Percentiles rank a stretch among this genome's conserved stretches.
phyloP scores from a whole-genome alignment of 1,284 basidiomycete species.

The Moesziomyces sp. region DNA sequence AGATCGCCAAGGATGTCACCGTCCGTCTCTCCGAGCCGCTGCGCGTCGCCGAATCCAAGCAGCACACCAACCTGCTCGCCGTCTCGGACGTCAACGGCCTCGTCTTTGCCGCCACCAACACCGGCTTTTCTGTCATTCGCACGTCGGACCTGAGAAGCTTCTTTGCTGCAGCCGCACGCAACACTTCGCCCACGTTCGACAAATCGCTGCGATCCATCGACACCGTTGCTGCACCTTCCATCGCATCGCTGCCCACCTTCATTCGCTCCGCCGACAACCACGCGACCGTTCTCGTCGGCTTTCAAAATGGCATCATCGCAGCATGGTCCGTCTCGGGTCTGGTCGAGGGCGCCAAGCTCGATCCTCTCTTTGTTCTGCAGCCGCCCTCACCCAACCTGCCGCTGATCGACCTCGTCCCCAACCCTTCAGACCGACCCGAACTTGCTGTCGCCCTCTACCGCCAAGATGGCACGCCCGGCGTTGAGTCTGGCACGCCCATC shows the following conservation, averaged over 20 bases:
- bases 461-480: slow-evolving; percentile 65
- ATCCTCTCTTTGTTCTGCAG: slow-evolving; percentile 37
- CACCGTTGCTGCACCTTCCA: slow-evolving; percentile 17
- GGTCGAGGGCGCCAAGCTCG: slow-evolving; percentile 27
- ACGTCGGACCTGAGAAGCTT: slow-evolving; percentile 53
- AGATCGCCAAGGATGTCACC: slow-evolving; percentile 59
- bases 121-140: slow-evolving; percentile 63
- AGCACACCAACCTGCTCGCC: slow-evolving; percentile 66
- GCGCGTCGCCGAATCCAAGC: slow-evolving; percentile 34
- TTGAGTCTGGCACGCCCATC: slow-evolving; percentile 35
- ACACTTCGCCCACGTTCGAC: slow-evolving; percentile 31
- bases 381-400: slow-evolving; percentile 38
- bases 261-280: slow-evolving; percentile 44
- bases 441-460: slow-evolving; percentile 67
- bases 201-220: slow-evolving; percentile 27
- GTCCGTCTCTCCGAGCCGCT: slow-evolving; percentile 62
- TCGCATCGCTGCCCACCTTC: slow-evolving; percentile 45
- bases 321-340: slow-evolving; percentile 43
- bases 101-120: slow-evolving; percentile 68
- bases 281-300: slow-evolving; percentile 33
- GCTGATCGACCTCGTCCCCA: slow-evolving; percentile 68
- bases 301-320: slow-evolving; percentile 53
- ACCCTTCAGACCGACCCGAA: slow-evolving; percentile 69
- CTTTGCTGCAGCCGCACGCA: slow-evolving; percentile 44
- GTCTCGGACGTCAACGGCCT: slow-evolving; percentile 68